Conservation (phyloP, 345 rosid genomes). For the Murraya koenigii region DNA sequence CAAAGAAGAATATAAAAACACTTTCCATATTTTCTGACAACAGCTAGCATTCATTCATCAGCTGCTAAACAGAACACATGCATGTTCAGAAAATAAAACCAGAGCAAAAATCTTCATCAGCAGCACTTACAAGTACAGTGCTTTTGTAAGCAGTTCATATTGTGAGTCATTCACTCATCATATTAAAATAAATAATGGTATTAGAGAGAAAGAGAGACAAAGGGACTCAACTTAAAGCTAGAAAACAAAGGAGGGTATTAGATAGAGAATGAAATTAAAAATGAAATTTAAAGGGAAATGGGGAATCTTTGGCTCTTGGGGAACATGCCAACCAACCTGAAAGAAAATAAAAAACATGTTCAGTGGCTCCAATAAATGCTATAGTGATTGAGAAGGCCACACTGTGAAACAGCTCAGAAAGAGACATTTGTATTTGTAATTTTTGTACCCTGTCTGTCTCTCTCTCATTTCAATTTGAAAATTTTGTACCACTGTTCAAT, state of each 20-base stretch:
- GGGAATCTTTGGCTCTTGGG: constrained; percentile 4
- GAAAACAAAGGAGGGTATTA: background rate
- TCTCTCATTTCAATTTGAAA: background rate
- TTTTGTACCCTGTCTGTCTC: too few relatives aligned
- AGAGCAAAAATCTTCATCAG: background rate
- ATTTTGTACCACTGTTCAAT: background rate
- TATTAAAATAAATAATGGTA: background rate
- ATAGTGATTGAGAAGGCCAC: background rate
- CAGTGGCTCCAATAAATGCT: constrained; percentile 6
- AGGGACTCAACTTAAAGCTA: background rate
- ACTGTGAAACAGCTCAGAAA: background rate
- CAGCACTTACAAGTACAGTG: constrained; percentile 7
- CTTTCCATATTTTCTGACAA: background rate
- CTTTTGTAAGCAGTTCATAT: constrained; percentile 5
- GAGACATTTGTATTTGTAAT: background rate
- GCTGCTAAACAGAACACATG: background rate
- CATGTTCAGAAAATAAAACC: background rate
- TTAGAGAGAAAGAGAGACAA: background rate
- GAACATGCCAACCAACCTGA: constrained; percentile 9
- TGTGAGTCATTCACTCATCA: background rate
- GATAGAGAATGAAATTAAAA: background rate
- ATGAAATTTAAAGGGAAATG: background rate
- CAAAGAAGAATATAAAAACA: constrained; percentile 9
- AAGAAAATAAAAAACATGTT: background rate
- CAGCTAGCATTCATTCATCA: background rate